Evolutionary conservation across 2,329 filamentous ascomycete genomes (phyloP).

Genomic region (Arthrocladium fulminans): DNA sequence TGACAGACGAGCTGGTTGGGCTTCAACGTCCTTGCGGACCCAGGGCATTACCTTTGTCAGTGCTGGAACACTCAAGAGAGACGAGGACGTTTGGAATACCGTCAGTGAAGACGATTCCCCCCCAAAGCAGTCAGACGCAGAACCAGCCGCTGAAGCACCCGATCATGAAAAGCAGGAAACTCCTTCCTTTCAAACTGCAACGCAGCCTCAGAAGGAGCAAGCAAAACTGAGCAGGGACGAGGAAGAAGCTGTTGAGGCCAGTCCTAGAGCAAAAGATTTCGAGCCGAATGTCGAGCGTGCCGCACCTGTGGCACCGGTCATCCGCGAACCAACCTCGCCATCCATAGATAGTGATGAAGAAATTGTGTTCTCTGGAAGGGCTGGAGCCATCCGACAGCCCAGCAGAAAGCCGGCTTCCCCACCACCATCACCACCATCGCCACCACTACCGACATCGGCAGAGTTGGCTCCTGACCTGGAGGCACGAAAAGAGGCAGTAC

Average conservation of each 20-base stretch:
- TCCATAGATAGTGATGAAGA: constrained; percentile 20
- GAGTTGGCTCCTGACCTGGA: not conserved
- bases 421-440: constrained; percentile 4
- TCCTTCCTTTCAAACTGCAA: not conserved
- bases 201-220: not conserved
- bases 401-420: constrained; percentile 5
- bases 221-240: not conserved
- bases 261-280: not conserved
- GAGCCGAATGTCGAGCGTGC: too few relatives aligned
- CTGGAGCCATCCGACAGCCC: constrained; percentile 4
- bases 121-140: constrained; percentile 2
- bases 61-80: constrained; percentile 42
- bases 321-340: constrained; percentile 11
- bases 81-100: constrained; percentile 17
- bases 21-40: constrained; percentile 46
- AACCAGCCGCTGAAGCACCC: not conserved
- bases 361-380: constrained; percentile 18
- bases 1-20: constrained; percentile 39
- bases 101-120: constrained; percentile 7
- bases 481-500: not conserved
- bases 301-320: not conserved
- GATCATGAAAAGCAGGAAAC: constrained; percentile 18
- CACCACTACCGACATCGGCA: not conserved
- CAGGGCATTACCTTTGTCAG: constrained; percentile 52
- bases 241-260: constrained; percentile 1